Evolutionary conservation across 768 basidiomycete genomes (phyloP).

Genomic region (Clitopilus passeckerianus): DNA sequence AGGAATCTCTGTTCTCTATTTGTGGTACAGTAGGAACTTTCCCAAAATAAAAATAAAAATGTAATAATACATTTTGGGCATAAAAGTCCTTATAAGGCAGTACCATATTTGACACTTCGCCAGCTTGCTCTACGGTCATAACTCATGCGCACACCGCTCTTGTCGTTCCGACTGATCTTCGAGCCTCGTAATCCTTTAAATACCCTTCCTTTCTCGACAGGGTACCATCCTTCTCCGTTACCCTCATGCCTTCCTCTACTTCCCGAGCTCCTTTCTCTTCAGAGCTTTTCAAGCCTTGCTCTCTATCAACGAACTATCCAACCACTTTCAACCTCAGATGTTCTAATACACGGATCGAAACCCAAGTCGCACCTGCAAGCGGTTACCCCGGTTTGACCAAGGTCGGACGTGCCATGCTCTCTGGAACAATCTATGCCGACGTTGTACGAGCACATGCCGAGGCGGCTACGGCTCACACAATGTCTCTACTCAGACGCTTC

Average conservation of each 20-base stretch:
- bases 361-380: too few relatives aligned
- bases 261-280: not conserved
- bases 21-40: not conserved
- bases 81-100: not conserved
- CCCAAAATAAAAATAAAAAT: not conserved
- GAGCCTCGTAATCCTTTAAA: not conserved
- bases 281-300: conserved; percentile 16
- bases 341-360: too few relatives aligned
- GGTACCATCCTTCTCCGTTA: not conserved
- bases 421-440: too few relatives aligned
- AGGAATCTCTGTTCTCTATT: too few relatives aligned
- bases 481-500: too few relatives aligned
- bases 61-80: not conserved
- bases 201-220: not conserved
- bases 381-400: too few relatives aligned
- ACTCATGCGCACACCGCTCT: not conserved
- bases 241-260: not conserved
- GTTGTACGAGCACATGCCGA: too few relatives aligned
- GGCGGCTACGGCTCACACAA: too few relatives aligned
- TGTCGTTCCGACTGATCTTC: not conserved
- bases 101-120: not conserved
- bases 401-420: too few relatives aligned
- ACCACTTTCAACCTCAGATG: too few relatives aligned
- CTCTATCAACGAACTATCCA: too few relatives aligned
- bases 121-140: not conserved